Evolutionary conservation across 2,329 filamentous ascomycete genomes (phyloP).

Genomic region (Tolypocladium nubicola): DNA sequence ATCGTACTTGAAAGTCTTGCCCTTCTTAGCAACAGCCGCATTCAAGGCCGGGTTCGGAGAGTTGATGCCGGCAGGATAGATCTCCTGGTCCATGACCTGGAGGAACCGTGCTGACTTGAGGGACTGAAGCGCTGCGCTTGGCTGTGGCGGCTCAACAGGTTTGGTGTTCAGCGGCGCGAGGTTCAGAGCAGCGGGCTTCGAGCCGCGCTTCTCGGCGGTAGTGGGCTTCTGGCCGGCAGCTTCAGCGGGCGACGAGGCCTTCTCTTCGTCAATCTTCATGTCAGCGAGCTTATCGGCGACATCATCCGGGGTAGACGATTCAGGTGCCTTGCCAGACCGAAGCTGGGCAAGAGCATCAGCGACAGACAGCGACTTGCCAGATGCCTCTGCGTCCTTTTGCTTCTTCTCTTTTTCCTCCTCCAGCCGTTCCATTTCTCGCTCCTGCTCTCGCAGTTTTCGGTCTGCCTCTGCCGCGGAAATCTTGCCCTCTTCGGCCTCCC

Average conservation of each 20-base stretch:
- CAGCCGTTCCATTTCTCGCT: constrained; percentile 60
- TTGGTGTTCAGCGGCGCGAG: constrained; percentile 73
- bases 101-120: constrained; percentile 87
- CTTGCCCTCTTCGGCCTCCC: constrained; percentile 32
- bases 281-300: constrained; percentile 39
- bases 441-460: constrained; percentile 60
- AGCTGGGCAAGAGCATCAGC: constrained; percentile 38
- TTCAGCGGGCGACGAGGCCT: constrained; percentile 30
- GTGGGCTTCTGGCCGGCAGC: constrained; percentile 37
- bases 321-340: constrained; percentile 27
- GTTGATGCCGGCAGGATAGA: constrained; percentile 73
- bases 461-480: constrained; percentile 45
- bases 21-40: constrained; percentile 65
- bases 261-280: constrained; percentile 36
- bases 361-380: constrained; percentile 35
- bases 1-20: constrained; percentile 85
- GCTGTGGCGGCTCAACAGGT: constrained; percentile 80
- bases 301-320: constrained; percentile 25
- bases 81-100: constrained; percentile 63
- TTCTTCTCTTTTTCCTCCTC: constrained; percentile 60
- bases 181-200: constrained; percentile 82
- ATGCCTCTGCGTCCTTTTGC: constrained; percentile 38
- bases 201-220: constrained; percentile 47
- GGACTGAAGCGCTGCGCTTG: constrained; percentile 86
- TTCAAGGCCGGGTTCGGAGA: constrained; percentile 93